Conservation (phyloP, 2,329 filamentous ascomycete genomes). For the Botrytis squamosa region DNA sequence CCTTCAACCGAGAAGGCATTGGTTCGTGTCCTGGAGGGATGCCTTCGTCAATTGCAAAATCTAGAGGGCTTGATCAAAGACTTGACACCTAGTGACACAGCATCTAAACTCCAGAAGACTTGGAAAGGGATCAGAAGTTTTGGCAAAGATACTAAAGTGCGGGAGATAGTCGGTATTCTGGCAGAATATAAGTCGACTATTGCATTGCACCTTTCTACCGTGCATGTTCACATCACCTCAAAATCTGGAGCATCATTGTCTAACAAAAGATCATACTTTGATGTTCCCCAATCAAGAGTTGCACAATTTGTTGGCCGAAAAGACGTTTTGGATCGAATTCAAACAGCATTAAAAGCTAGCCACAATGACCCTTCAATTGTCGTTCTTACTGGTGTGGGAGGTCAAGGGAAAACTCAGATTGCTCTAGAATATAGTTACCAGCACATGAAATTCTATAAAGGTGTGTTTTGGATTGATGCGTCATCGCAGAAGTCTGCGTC, state of each 20-base stretch:
- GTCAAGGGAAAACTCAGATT: constrained; percentile 21
- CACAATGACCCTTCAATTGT: constrained; percentile 1
- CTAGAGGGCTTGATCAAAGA: constrained; percentile 15
- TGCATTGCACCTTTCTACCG: constrained; percentile 12
- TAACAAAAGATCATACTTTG: not conserved
- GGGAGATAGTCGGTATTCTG: constrained; percentile 12
- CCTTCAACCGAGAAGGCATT: constrained; percentile 7
- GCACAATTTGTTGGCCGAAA: constrained; percentile 16
- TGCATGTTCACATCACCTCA: not conserved
- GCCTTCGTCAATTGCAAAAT: constrained; percentile 5
- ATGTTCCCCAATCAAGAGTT: constrained; percentile 4
- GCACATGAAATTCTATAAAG: constrained; percentile 6
- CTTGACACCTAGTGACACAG: constrained; percentile 13
- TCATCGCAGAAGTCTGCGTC: constrained; percentile 18
- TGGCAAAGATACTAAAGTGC: constrained; percentile 19
- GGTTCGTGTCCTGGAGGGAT: constrained; percentile 17
- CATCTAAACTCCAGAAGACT: constrained; percentile 18
- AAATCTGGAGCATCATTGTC: not conserved
- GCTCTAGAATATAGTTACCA: constrained; percentile 14
- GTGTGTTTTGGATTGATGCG: constrained; percentile 33
- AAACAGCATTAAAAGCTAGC: not conserved
- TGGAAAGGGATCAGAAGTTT: constrained; percentile 18
- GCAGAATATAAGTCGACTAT: constrained; percentile 17
- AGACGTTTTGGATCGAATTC: not conserved
- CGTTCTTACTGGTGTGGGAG: constrained; percentile 17